These are phyloP conservation scores for Beta macrorhiza DNA, from an alignment of 179 eudicot species.

Conservation along the genomic window DNA sequence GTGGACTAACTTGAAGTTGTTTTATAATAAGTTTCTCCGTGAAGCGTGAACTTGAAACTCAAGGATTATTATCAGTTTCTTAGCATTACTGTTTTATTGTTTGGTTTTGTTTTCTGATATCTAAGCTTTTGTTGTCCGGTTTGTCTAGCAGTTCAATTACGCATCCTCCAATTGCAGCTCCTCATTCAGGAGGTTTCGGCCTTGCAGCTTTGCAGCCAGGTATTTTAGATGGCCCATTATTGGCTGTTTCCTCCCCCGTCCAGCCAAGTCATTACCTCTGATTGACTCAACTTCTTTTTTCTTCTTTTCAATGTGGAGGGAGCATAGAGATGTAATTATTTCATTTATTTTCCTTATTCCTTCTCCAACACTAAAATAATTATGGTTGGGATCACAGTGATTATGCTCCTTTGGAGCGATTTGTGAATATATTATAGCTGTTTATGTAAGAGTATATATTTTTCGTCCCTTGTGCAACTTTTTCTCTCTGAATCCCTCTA, in stretches of 20 bases:
- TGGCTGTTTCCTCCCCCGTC: conserved; percentile 60
- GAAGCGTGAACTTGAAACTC: background rate
- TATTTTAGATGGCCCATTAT: conserved; percentile 49
- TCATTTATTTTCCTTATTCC: conserved; percentile 17
- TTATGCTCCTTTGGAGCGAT: conserved; percentile 18
- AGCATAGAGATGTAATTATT: conserved; percentile 32
- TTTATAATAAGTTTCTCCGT: background rate
- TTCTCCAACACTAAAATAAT: conserved; percentile 17
- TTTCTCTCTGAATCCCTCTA: no score
- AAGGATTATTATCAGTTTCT: background rate
- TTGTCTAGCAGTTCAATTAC: conserved; percentile 38
- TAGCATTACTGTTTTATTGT: background rate
- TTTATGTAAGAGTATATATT: background rate
- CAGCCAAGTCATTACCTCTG: conserved; percentile 57
- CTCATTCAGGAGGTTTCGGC: conserved; percentile 59
- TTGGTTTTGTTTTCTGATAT: background rate
- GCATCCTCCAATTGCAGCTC: conserved; percentile 43
- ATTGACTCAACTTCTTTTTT: conserved; percentile 8
- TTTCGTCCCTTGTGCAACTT: no score
- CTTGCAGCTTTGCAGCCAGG: conserved; percentile 52
- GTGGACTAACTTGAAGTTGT: conserved; percentile 9
- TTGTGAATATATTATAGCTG: conserved; percentile 32
- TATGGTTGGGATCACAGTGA: conserved; percentile 23
- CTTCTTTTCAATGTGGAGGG: conserved; percentile 18
- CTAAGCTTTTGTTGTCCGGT: no score